Percentiles rank a stretch among this genome's conserved stretches.
Evolutionary conservation across 2,329 filamentous ascomycete genomes (phyloP).

Genomic region (Aspergillus neoniger): DNA sequence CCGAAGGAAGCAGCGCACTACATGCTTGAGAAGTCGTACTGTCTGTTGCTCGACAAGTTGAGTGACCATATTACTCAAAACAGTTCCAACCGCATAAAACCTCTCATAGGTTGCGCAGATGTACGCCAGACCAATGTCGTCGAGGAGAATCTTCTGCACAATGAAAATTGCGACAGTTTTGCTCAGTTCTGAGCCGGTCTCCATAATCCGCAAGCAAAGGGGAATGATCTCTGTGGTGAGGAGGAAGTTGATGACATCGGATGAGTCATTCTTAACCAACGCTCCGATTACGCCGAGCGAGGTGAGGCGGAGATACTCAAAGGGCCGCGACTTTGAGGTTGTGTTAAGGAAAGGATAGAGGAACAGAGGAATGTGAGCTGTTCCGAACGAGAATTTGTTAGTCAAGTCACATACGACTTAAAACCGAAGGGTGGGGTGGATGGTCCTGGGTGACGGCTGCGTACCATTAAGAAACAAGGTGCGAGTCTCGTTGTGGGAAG

Average conservation of each 20-base stretch:
- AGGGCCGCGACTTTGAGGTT: conserved; percentile 94
- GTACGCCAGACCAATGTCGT: conserved; percentile 95
- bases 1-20: conserved; percentile 95
- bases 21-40: conserved; percentile 91
- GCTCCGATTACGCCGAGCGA: conserved; percentile 96
- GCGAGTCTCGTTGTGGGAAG: conserved; percentile 93
- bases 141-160: conserved; percentile 96
- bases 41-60: conserved; percentile 98
- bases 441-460: conserved; percentile 15
- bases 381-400: conserved; percentile 9
- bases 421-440: not conserved
- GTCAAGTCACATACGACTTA: not conserved
- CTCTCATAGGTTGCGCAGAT: conserved; percentile 98
- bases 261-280: conserved; percentile 97
- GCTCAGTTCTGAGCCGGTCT: conserved; percentile 95
- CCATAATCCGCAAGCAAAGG: conserved; percentile 96
- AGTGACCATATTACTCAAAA: conserved; percentile 97
- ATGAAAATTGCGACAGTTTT: conserved; percentile 99
- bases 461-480: conserved; percentile 90
- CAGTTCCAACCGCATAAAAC: conserved; percentile 96
- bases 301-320: conserved; percentile 94
- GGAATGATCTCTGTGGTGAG: conserved; percentile 98
- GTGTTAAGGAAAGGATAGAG: conserved; percentile 98
- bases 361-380: conserved; percentile 95
- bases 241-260: conserved; percentile 98